These are phyloP conservation scores for Stephanodiscus minutulus DNA, from an alignment of 108 stramenopile genomes.

Conservation along the genomic window DNA sequence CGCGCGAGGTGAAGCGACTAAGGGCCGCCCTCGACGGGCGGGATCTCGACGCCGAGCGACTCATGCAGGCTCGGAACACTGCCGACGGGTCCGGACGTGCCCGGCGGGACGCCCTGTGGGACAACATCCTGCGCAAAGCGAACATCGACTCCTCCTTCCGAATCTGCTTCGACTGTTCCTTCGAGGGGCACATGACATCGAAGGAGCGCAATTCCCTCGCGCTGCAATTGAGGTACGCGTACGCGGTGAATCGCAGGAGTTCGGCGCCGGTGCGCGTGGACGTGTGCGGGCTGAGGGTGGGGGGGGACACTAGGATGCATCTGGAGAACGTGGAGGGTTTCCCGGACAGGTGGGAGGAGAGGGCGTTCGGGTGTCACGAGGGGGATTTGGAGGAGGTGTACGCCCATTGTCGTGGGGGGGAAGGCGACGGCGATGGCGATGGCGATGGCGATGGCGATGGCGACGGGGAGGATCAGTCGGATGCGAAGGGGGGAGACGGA, in stretches of 20 bases:
- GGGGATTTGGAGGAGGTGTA: too few relatives aligned
- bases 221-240: slow-evolving; percentile 64
- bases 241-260: slow-evolving; percentile 41
- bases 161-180: slow-evolving; percentile 58
- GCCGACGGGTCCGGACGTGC: slow-evolving; percentile 57
- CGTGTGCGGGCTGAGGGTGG: slow-evolving; percentile 26
- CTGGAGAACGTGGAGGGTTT: slow-evolving; percentile 63
- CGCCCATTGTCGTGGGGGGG: too few relatives aligned
- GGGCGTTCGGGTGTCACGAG: slow-evolving; percentile 9
- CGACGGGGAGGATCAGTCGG: not conserved
- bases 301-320: slow-evolving; percentile 39
- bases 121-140: slow-evolving; percentile 33
- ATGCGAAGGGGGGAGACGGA: not conserved
- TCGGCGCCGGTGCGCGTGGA: too few relatives aligned
- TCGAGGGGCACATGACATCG: slow-evolving; percentile 57
- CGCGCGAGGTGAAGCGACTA: slow-evolving; percentile 55
- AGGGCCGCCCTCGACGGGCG: slow-evolving; percentile 70
- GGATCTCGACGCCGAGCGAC: slow-evolving; percentile 68
- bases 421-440: too few relatives aligned
- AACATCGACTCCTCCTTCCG: slow-evolving; percentile 37
- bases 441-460: too few relatives aligned
- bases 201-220: slow-evolving; percentile 64
- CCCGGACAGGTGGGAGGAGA: slow-evolving; percentile 51
- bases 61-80: slow-evolving; percentile 38
- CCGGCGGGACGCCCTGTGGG: slow-evolving; percentile 58